Base-by-base conservation (phyloP, 176 grass and related monocot species). In the Phoenix dactylifera region DNA sequence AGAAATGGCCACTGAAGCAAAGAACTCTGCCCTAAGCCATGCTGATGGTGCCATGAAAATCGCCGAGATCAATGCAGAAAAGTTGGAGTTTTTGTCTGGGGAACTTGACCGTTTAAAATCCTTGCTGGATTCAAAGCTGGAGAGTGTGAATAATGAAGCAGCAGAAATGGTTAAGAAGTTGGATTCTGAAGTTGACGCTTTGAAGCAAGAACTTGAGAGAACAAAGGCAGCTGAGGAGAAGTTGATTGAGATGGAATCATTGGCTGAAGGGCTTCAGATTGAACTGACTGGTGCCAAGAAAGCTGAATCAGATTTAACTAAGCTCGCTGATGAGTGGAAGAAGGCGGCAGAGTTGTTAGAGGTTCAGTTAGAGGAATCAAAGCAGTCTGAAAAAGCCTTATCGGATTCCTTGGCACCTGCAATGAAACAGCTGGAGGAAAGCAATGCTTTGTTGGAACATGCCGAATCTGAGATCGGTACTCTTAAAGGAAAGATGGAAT, bases 271-370 rank as follows among this genome's bases (percentile, higher is more conserved):
- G 29, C 83, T 95, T 71, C 84, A 18, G 32, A 64, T 81, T 25
- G 79, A 95, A 67, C 59, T 89, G 15, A 77, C 76, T 17, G 76
- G 79, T 68, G 71, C 79, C 16, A 95, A 81, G 77, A 60, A 77
- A 28, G 74, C 74, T 7, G 76, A 89, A 59, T 77, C 74, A 16
- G 83, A 95, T 51, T 74, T 83, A 50, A 61, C 15, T 17, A 71
- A 69, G 16, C 66, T 77, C 28, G 64, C 74, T 1, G 67, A 81
- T 15, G 71, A 78, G 49, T 95, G 80, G 76, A 95, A 77, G 71
- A 69, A 16, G 16, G 75, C 70, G 18, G 74, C 83, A 0, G 57
- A 56, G 32, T 30, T 72, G 44, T 59, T 90, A 54, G 52, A 92
- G 19, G 26, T 72, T 32, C 55, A 52, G 24, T 58, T 92, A 0